Conservation (phyloP, 495 filamentous ascomycete species). For the Jackrogersella multiformis region DNA sequence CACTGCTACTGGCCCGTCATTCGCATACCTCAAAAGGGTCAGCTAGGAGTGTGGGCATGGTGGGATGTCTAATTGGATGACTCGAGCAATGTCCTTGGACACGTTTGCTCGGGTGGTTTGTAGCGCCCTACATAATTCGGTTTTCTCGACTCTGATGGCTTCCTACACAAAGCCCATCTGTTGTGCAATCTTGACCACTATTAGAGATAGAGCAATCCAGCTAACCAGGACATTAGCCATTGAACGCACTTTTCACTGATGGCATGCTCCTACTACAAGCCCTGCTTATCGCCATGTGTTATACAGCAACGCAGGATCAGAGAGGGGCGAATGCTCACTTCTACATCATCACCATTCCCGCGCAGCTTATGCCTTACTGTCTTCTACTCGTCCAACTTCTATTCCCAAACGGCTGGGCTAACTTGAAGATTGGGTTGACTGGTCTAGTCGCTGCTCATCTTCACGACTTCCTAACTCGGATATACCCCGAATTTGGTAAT, state of each 20-base stretch:
- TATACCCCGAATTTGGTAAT: slow-evolving; percentile 85
- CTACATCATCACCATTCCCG: slow-evolving; percentile 79
- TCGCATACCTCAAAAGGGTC: slow-evolving; percentile 78
- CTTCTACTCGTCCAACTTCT: slow-evolving; percentile 77
- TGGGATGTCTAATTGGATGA: slow-evolving; percentile 91
- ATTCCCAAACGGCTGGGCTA: slow-evolving; percentile 54
- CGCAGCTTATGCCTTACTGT: slow-evolving; percentile 77
- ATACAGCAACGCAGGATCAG: slow-evolving; percentile 85
- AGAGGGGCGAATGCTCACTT: slow-evolving; percentile 73
- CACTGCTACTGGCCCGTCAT: slow-evolving; percentile 76
- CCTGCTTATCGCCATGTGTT: slow-evolving; percentile 78
- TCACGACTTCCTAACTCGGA: slow-evolving; percentile 82
- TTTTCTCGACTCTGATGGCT: slow-evolving; percentile 10
- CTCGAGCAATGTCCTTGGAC: slow-evolving; percentile 66
- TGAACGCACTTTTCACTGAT: slow-evolving; percentile 62
- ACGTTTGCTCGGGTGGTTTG: slow-evolving; percentile 75
- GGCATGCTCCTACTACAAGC: slow-evolving; percentile 67
- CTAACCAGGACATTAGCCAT: slow-evolving; percentile 50
- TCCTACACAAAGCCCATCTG: slow-evolving; percentile 14
- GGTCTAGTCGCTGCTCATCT: slow-evolving; percentile 85
- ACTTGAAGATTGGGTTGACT: slow-evolving; percentile 64
- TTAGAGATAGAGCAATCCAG: slow-evolving; percentile 19
- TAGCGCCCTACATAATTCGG: slow-evolving; percentile 82
- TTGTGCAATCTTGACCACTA: not conserved
- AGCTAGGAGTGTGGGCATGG: slow-evolving; percentile 83